phyloP scores from a whole-genome alignment of 179 eudicot species.

The Vitellaria paradoxa region DNA sequence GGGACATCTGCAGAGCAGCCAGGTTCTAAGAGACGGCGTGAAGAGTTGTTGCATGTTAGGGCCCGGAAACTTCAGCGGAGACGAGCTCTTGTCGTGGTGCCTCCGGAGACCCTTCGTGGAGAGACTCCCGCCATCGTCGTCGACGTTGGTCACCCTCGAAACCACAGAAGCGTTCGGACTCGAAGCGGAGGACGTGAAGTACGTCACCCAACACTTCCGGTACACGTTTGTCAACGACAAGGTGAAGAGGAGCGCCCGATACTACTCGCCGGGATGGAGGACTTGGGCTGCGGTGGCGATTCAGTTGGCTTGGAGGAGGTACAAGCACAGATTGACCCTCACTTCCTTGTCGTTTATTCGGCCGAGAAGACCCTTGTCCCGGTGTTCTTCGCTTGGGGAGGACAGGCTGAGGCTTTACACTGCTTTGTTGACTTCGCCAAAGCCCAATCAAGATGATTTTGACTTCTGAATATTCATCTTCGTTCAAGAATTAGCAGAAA shows the following conservation, averaged over 20 bases:
- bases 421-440: constrained; percentile 86
- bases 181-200: constrained; percentile 86
- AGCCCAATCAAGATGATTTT: constrained; percentile 89
- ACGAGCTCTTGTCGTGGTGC: constrained; percentile 95
- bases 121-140: constrained; percentile 85
- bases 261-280: constrained; percentile 97
- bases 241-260: constrained; percentile 88
- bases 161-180: constrained; percentile 96
- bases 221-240: constrained; percentile 89
- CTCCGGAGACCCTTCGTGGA: constrained; percentile 78
- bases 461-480: constrained; percentile 37
- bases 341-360: constrained; percentile 82
- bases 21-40: constrained; percentile 78
- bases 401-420: constrained; percentile 81
- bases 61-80: constrained; percentile 97
- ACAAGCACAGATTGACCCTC: constrained; percentile 74
- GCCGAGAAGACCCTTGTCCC: constrained; percentile 81
- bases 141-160: constrained; percentile 73
- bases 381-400: constrained; percentile 81
- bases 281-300: constrained; percentile 99
- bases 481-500: no score
- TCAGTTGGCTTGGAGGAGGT: constrained; percentile 95
- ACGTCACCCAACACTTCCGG: constrained; percentile 90
- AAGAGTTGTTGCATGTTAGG: constrained; percentile 94
- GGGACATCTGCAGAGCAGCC: constrained; percentile 94